These are phyloP conservation scores for Tulasnella sp. DNA, from an alignment of 768 basidiomycete genomes.

Conservation along the genomic window DNA sequence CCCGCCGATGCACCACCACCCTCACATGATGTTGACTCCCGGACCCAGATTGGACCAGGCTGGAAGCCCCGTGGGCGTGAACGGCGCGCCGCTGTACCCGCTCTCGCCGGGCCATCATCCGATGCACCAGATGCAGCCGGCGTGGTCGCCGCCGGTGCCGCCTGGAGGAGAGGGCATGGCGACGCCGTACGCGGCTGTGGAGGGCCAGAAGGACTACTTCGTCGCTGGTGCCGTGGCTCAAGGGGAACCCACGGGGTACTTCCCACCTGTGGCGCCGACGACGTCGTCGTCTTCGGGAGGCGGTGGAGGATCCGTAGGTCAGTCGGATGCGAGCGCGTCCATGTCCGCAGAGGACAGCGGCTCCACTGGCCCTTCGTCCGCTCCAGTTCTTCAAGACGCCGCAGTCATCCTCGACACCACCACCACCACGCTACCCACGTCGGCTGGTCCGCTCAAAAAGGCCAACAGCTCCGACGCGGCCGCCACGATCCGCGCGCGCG, in stretches of 20 bases:
- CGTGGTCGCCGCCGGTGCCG: neutral
- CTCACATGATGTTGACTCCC: neutral
- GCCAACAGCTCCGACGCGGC: neutral
- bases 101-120: neutral
- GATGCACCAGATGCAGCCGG: neutral
- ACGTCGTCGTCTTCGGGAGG: neutral
- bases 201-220: neutral
- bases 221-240: neutral
- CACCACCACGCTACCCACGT: neutral
- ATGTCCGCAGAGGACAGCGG: neutral
- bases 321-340: neutral
- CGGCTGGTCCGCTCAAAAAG: neutral
- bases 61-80: neutral
- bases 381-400: neutral
- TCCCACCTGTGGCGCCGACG: neutral
- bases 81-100: neutral
- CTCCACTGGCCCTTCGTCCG: neutral
- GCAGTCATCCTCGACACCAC: neutral
- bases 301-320: neutral
- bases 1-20: neutral
- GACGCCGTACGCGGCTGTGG: neutral
- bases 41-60: neutral
- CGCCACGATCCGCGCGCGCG: constrained; percentile 4
- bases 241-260: neutral
- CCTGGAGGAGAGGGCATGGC: neutral